Evolutionary conservation across 495 filamentous ascomycete species (phyloP), one percentile per base, ranked within the genome.

Genomic region (Geopyxis carbonaria): DNA sequence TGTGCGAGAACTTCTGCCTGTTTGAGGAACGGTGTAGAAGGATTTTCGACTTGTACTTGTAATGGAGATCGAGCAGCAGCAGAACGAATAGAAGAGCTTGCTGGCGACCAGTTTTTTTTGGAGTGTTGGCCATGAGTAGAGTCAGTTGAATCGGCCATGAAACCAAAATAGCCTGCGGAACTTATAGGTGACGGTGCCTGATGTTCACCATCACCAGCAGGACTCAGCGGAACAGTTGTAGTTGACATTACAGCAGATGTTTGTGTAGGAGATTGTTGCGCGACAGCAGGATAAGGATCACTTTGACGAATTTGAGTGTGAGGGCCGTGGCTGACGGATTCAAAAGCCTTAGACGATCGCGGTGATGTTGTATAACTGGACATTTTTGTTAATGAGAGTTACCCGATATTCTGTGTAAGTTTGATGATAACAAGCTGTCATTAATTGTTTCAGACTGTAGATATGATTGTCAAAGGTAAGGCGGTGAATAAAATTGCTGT

Each of bases 11-110:
- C 61, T 50, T 83, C 78, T 7, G 73, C 66, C 50, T 81, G 78
- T 36, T 67, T 68, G 37, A 70, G 62, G 50, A 92, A 79, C 4
- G 75, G 74, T 42, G 86, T 80, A 40, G 78, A 80, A 42, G 87
- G 80, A 34, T 78, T 71, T 42, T 86, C 73, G 19, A 78, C 55
- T 0, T 76, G 66, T 5, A 87, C 62, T 30, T 73, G 62, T 43
- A 70, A 73, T 15, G 83, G 80, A 38, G 81, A 75, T 5, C 68
- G 61, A 9, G 75, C 68, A 14, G 72, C 70, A 24, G 72, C 75
- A 3, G 79, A 76, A 43, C 73, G 73, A 22, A 80, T 62, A 28
- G 71, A 73, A 4, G 78, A 74, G 7, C 72, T 67, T 9, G 73
- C 66, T 16, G 76, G 64, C 43, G 76, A 79, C 75, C 78, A 85